Percentiles rank a stretch among this genome's conserved stretches.
Evolutionary conservation across 129 eudicot genomes (phyloP).

Genomic region (Sambucus nigra): DNA sequence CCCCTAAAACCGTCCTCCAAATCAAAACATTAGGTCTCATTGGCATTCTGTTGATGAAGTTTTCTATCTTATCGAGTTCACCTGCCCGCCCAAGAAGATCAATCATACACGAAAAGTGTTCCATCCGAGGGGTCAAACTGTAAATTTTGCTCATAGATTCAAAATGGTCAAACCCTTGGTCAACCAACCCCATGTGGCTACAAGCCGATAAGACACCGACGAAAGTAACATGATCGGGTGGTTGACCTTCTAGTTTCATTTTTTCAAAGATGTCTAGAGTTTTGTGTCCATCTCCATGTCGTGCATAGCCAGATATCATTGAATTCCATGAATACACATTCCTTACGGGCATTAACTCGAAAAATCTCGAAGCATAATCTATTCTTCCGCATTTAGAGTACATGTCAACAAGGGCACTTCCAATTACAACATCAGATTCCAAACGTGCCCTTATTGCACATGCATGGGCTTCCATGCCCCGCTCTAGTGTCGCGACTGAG

Average conservation of each 20-base stretch:
- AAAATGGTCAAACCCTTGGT: conserved; percentile 54
- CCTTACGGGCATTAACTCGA: conserved; percentile 45
- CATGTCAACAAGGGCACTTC: conserved; percentile 87
- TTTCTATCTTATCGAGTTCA: conserved; percentile 55
- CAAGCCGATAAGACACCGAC: conserved; percentile 89
- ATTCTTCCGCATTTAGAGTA: conserved; percentile 87
- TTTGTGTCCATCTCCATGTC: conserved; percentile 71
- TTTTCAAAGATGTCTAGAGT: conserved; percentile 42
- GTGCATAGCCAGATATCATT: conserved; percentile 88
- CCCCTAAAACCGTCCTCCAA: conserved; percentile 89
- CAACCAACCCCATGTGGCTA: conserved; percentile 82
- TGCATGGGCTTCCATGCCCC: conserved; percentile 94
- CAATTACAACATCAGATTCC: conserved; percentile 76
- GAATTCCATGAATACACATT: conserved; percentile 89
- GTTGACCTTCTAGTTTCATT: conserved; percentile 53
- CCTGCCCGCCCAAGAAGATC: conserved; percentile 94
- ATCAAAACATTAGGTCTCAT: conserved; percentile 58
- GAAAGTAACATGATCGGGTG: conserved; percentile 83
- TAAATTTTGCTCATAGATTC: conserved; percentile 63
- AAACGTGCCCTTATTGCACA: conserved; percentile 67
- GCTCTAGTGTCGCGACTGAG: conserved; percentile 87
- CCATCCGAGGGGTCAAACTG: conserved; percentile 57
- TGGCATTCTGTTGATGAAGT: conserved; percentile 67
- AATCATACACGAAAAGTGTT: conserved; percentile 88
- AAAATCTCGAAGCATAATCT: conserved; percentile 68